Percentiles rank a stretch among this genome's conserved stretches.
Conservation (phyloP, 148 eudicot species). For the Cornus controversa region DNA sequence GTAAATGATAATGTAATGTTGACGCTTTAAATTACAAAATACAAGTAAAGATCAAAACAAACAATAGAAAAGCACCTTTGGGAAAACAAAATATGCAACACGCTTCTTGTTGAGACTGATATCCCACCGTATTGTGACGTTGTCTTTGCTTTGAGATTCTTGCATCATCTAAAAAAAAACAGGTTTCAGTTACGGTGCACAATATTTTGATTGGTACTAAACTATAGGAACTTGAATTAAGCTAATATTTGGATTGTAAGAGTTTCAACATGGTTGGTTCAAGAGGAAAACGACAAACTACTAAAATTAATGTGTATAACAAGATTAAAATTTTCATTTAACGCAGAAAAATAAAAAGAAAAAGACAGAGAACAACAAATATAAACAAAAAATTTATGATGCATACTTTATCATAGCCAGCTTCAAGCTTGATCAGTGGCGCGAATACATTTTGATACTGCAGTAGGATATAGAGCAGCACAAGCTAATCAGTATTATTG, state of each 20-base stretch:
- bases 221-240: neutral
- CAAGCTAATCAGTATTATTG: neutral
- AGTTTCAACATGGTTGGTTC: neutral
- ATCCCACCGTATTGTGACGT: constrained; percentile 92
- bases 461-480: constrained; percentile 21
- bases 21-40: no score
- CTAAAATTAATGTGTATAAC: neutral
- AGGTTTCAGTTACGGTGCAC: neutral
- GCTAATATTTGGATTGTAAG: neutral
- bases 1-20: no score
- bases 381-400: neutral
- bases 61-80: constrained; percentile 59
- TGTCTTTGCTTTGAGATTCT: constrained; percentile 99
- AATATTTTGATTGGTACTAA: neutral
- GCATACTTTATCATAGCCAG: constrained; percentile 94
- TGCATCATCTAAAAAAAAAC: constrained; percentile 79
- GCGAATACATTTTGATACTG: constrained; percentile 99
- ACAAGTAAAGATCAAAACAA: no score
- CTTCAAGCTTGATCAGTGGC: constrained; percentile 98
- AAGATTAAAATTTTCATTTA: neutral
- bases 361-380: neutral
- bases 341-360: neutral
- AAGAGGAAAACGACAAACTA: neutral
- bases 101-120: constrained; percentile 99
- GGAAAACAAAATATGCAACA: constrained; percentile 92